Evolutionary conservation across 2,329 filamentous ascomycete genomes (phyloP).

Genomic region (Diaporthe destruens): DNA sequence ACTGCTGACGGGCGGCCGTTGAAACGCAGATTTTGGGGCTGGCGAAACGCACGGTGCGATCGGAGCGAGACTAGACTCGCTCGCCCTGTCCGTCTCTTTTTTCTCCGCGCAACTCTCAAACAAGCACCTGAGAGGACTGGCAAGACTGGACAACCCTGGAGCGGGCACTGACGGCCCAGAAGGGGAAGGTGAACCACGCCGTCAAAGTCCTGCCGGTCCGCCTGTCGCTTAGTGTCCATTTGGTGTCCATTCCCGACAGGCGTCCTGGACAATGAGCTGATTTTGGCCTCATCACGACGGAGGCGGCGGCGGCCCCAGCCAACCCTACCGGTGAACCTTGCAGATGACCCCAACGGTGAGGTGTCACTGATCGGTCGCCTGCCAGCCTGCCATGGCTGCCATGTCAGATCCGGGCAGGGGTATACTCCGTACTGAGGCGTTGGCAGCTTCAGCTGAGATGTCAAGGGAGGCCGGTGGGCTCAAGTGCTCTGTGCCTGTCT

Average conservation of each 20-base stretch:
- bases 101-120: slow-evolving; percentile 27
- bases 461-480: slow-evolving; percentile 14
- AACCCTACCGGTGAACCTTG: slow-evolving; percentile 28
- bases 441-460: slow-evolving; percentile 31
- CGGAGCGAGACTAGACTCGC: slow-evolving; percentile 21
- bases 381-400: slow-evolving; percentile 12
- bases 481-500: slow-evolving; percentile 2
- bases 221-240: neutral
- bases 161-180: slow-evolving; percentile 10
- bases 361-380: slow-evolving; percentile 24
- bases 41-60: slow-evolving; percentile 22
- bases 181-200: slow-evolving; percentile 12
- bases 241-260: neutral
- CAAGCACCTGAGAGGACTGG: too few relatives aligned
- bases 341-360: slow-evolving; percentile 28
- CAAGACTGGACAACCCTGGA: neutral
- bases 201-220: neutral
- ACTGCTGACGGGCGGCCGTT: slow-evolving; percentile 24
- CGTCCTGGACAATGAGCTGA: slow-evolving; percentile 30
- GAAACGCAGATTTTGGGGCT: slow-evolving; percentile 29
- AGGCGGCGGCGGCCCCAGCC: slow-evolving; percentile 12
- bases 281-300: slow-evolving; percentile 26
- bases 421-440: slow-evolving; percentile 1
- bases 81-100: slow-evolving; percentile 12
- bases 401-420: slow-evolving; percentile 28